Evolutionary conservation across 352 stramenopile species (phyloP), one percentile per base, ranked within the genome.

Genomic region (Peronospora farinosa): DNA sequence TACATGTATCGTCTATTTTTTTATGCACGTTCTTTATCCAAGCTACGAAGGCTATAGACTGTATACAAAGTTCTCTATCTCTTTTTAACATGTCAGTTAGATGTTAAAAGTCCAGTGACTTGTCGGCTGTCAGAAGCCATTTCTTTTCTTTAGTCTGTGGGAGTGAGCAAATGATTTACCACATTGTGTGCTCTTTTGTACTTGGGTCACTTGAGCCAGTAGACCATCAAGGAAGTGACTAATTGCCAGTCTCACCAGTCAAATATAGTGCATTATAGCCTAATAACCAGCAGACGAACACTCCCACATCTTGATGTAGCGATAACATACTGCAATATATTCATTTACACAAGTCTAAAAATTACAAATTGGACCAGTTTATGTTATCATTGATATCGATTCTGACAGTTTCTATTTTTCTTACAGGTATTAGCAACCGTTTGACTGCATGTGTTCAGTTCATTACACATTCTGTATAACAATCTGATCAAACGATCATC

Each of bases 401-500:
- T 65, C n/a, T 60, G n/a, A 9, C 45, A 31, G 1, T 12, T 11
- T 0, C 19, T 46, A 8, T 15, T 37, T 2, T 16, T 60, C 1
- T 32, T 5, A 9, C 27, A 53, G 30, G 28, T 35, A 10, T 31
- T 12, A 7, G 1, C 10, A 4, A 4, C 13, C 25, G 4, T 2
- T 9, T 41, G n/a, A 45, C 25, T 9, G 28, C 40, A 61, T 55
- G 39, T 45, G 30, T 56, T 49, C 57, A 65, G 57, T 50, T 53
- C 57, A 33, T 63, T 56, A 61, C 35, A 21, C 54, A 65, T 47
- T 16, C 1, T 5, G 23, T 5, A 5, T 27, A 4, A 36, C 40
- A 57, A 58, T 50, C 59, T 61, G 50, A 60, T 67, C 44, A 42
- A 51, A 50, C 47, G 44, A 61, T 46, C 44, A 36, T 12, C 25